A percentile compares a stretch with the other conserved stretches of the same genome.
phyloP scores from a whole-genome alignment of 2,329 filamentous ascomycete species.

The Lojkania enalia region DNA sequence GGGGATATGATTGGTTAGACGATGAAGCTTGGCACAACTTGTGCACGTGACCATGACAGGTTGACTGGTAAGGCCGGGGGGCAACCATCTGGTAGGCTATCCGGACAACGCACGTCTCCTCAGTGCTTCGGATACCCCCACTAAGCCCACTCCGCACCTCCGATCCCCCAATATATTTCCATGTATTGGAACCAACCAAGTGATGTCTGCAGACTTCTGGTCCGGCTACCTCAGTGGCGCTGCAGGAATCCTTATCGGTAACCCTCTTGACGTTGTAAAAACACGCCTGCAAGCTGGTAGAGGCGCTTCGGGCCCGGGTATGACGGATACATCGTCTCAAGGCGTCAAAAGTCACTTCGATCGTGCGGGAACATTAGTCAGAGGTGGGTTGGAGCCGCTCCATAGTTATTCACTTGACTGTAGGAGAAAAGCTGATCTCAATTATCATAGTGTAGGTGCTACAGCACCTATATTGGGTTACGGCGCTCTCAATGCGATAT shows the following conservation, averaged over 20 bases:
- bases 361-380: constrained; percentile 40
- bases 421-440: constrained; percentile 10
- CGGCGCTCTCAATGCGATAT: constrained; percentile 84
- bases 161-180: too few relatives aligned
- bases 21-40: too few relatives aligned
- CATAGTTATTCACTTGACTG: not conserved
- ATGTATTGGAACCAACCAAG: too few relatives aligned
- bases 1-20: too few relatives aligned
- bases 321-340: constrained; percentile 11
- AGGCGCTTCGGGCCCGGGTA: constrained; percentile 20
- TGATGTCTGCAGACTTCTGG: constrained; percentile 90
- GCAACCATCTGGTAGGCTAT: too few relatives aligned
- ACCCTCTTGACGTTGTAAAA: constrained; percentile 80
- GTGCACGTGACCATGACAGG: too few relatives aligned
- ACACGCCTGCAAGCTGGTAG: constrained; percentile 74
- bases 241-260: constrained; percentile 83
- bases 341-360: constrained; percentile 40
- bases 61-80: too few relatives aligned
- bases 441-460: constrained; percentile 58
- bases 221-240: constrained; percentile 88
- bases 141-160: too few relatives aligned
- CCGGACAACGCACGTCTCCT: too few relatives aligned
- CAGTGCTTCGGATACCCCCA: too few relatives aligned
- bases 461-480: constrained; percentile 88
- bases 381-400: constrained; percentile 25